Base-by-base conservation (phyloP, 1,284 basidiomycete species). In the Pseudozyma thailandica region DNA sequence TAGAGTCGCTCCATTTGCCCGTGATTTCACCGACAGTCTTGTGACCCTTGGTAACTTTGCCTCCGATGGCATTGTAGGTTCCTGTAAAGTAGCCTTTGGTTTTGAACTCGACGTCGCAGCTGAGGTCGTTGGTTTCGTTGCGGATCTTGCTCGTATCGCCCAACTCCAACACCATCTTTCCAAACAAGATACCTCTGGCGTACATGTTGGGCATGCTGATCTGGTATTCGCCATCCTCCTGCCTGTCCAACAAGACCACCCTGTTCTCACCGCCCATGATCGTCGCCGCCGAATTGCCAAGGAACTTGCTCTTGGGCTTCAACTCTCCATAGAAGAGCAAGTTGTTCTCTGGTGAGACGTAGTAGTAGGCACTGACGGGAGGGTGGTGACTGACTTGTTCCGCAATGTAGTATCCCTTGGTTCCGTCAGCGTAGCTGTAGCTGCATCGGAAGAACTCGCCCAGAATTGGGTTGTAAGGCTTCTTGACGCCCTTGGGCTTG, bases 401-500 rank as follows among this genome's bases (percentile, higher is more conserved):
- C 38, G 96, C 92, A 73, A 99, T 92, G 84, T 96, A 99, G 85
- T 93, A 97, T 0, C 93, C 96, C 71, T 91, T 89, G 12, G 93
- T 90, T 26, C 92, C 92, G 79, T 98, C 90, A 4, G 90, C 85
- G 84, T 98, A 99, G 83, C 92, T 90, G 83, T 98, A 99, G 59
- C 90, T 87, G 85, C 95, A 98, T 49, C 95, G 89, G 87, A 97
- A 99, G 85, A 96, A 95, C 83, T 99, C 95, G 55, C 96, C 95
- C 10, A 98, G 88, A 13, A 98, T 88, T 26, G 96, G 95, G 83
- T 98, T 99, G 84, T 98, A 98, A 79, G 95, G 95, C 86, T 98
- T 98, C 90, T 98, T 98, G 71, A 98, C 96, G 68, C 95, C 95
- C 84, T 94, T 96, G 38, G 95, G 94, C 85, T 98, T 98, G 86